Base-by-base conservation (phyloP, 129 eudicot genomes). In the Dittrichia graveolens region DNA sequence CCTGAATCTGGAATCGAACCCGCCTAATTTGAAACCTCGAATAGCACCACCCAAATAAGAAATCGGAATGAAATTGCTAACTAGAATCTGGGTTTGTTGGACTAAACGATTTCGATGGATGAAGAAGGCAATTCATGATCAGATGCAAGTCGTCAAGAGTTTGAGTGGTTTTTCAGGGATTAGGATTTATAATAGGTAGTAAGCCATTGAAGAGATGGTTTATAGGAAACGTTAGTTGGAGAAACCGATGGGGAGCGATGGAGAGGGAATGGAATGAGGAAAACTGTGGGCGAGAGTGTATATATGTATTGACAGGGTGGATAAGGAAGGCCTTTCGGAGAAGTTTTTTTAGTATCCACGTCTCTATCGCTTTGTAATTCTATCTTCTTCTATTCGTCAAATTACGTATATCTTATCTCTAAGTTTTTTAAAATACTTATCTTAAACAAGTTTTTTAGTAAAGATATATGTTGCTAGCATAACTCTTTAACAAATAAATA, bases 241-340 rank as follows among this genome's bases (percentile, higher is more conserved):
- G 15, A 62, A 8, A 37, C 45, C 70, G 69, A 73, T 15, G 76
- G 48, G 56, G 60, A 48, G 9, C 24, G 54, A 54, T 18, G 75
- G 61, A 61, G 78, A 74, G 40, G 52, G 10, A 52, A 44, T 67
- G 76, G 31, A 66, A 54, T 34, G 8, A 57, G 40, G 56, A 38
- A 75, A 75, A 52, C 79, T 52, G 65, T 75, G 79, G 79, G 79
- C 72, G 65, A 38, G 37, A 67, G 43, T 39, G 3, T 45, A 13
- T 34, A 53, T 59, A 72, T 46, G 45, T 62, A 40, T 48, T 58
- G 76, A 73, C 77, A 64, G 54, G 64, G 72, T 62, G 72, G 79
- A 75, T 64, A 40, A 11, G 11, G 12, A 10, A 13, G 73, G 61
- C 73, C 8, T 63, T 74, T 24, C 2, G 31, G 31, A 24, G 31